phyloP scores from a whole-genome alignment of 2,329 filamentous ascomycete species.

The Nemania sp. region DNA sequence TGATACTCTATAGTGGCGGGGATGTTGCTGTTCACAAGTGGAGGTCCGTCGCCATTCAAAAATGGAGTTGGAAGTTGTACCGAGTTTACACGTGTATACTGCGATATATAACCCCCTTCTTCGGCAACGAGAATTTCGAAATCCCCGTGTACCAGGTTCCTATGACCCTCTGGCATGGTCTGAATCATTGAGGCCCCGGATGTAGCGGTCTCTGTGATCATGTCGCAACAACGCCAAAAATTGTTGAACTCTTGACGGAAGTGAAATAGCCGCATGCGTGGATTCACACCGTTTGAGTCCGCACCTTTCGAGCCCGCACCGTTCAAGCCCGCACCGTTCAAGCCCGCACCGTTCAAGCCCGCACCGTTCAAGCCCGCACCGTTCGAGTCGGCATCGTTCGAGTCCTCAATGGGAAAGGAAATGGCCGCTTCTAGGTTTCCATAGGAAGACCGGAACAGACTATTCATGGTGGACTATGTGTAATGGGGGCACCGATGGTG shows the following conservation, averaged over 20 bases:
- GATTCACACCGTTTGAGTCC: too few species aligned
- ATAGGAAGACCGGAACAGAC: conserved; percentile 36
- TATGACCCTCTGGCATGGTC: conserved; percentile 12
- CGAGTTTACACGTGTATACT: conserved; percentile 1
- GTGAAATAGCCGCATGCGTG: conserved; percentile 33
- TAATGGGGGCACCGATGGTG: background rate
- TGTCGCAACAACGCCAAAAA: conserved; percentile 13
- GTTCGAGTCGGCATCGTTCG: too few species aligned
- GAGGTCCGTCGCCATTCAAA: too few species aligned
- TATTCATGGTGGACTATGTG: conserved; percentile 35
- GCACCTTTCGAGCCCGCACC: too few species aligned
- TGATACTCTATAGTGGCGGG: too few species aligned
- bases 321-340: too few species aligned
- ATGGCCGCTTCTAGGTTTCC: conserved; percentile 39
- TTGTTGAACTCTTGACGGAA: conserved; percentile 32
- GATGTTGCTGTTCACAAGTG: too few species aligned
- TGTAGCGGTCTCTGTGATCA: conserved; percentile 11
- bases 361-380: too few species aligned
- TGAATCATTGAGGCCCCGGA: conserved; percentile 40
- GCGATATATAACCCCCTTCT: conserved; percentile 11
- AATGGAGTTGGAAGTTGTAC: too few species aligned
- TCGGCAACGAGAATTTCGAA: conserved; percentile 40
- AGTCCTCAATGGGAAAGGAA: too few species aligned
- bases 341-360: too few species aligned
- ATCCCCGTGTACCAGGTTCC: conserved; percentile 32